Evolutionary conservation across 2,329 filamentous ascomycete genomes (phyloP), one percentile per base, ranked within the genome.

Genomic region (Sphaerulina musiva): DNA sequence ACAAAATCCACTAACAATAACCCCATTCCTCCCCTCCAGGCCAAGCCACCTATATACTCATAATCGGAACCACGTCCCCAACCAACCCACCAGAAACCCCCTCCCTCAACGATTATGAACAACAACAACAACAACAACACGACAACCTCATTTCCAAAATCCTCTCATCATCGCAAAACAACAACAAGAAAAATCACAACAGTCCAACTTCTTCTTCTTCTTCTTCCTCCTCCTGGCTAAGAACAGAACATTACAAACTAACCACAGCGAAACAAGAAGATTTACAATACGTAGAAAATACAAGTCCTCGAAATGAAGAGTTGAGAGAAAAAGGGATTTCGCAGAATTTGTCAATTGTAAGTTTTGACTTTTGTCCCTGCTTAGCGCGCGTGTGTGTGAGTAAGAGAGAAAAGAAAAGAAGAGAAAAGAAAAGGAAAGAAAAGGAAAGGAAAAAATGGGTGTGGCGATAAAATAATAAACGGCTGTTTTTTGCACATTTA

Each of bases 321-420:
- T 17, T 17, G 14, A 17, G 1, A 1, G 1, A 6, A 9, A 10
- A 26, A 9, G 9, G 12, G 10, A 31, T 38, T 7, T 20, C 58
- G 3, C 57, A 55, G 45, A 53, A 49, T 38, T 38, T 60, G 29
- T 57, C 58, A 10, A 17, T 60, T 42, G 58, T 60, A 46, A 23
- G 55, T 42, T 26, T 36, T 6, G 34, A 3, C 34, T n/a, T n/a
- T n/a, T n/a, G n/a, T n/a, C n/a, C n/a, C n/a, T n/a, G n/a, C n/a
- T n/a, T n/a, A n/a, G n/a, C n/a, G n/a, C n/a, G n/a, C n/a, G n/a
- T n/a, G n/a, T n/a, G n/a, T n/a, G n/a, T n/a, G n/a, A n/a, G n/a
- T n/a, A n/a, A n/a, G 34, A 36, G 34, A 12, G 12, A 12, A 36
- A 36, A 8, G n/a, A n/a, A n/a, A n/a, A n/a, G n/a, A n/a, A n/a